These are phyloP conservation scores for Fusarium gaditjirri DNA, from an alignment of 2,329 filamentous ascomycete genomes.

Conservation along the genomic window DNA sequence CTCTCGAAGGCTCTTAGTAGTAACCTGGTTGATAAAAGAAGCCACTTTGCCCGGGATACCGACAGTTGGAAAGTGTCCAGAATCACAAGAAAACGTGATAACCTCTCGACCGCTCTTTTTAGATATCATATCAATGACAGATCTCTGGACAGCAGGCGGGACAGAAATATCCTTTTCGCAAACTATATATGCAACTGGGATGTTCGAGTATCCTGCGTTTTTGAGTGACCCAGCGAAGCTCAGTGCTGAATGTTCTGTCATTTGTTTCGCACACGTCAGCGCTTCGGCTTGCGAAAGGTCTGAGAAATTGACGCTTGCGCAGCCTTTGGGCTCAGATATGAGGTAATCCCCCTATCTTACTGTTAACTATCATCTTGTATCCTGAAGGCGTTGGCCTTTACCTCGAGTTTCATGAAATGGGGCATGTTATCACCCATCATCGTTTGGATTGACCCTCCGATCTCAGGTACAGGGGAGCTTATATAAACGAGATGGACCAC, in stretches of 20 bases:
- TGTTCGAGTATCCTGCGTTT: background rate
- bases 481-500: background rate
- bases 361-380: background rate
- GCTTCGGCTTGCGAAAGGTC: background rate
- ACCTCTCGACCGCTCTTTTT: background rate
- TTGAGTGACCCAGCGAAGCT: background rate
- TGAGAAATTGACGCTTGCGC: background rate
- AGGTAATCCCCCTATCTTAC: background rate
- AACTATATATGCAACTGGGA: background rate
- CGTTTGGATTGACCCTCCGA: background rate
- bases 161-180: background rate
- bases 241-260: background rate
- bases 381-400: rapidly evolving
- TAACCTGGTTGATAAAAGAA: background rate
- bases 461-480: background rate
- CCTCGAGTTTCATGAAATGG: background rate
- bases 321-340: background rate
- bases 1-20: rapidly evolving
- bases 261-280: background rate
- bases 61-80: background rate
- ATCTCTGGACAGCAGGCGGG: background rate
- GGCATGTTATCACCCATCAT: background rate
- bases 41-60: background rate
- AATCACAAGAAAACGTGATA: background rate
- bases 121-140: background rate